Evolutionary conservation across 2,329 filamentous ascomycete genomes (phyloP), one percentile per base, ranked within the genome.

Genomic region (Fusarium sp.): DNA sequence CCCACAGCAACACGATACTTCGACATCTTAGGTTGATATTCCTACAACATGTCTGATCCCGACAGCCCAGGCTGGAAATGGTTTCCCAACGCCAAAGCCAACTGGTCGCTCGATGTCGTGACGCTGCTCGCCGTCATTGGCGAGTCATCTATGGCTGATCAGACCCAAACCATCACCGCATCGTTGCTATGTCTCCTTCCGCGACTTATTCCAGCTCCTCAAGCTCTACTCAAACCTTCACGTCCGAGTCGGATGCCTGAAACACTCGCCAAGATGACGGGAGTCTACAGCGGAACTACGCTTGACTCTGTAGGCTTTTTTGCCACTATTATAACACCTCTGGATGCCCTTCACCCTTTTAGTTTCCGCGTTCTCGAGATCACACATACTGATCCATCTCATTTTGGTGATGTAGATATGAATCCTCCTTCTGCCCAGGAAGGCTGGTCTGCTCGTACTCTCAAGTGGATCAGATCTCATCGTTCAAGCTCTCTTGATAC

Each of bases 111-210:
- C 44, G 87, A 89, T 70, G 86, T 88, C 44, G 86, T 89, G 58
- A 87, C 86, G 34, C 83, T 89, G 28, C 83, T 89, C 51, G 87
- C 87, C 61, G 85, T 89, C 69, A 86, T 89, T 56, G 87, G 87
- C 73, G 87, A 89, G 76, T 83, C 82, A 4, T 83, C 84, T 19
- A 86, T 89, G 62, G 81, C 83, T 42, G 83, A 85, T 61, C 86
- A 89, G 71, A 79, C 83, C 3, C 87, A 89, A 73, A 81, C 84
- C 49, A 83, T 88, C 63, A 88, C 86, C 3, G 83, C 86, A n/a
- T 86, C 85, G 11, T 80, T 82, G 62, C 80, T 86, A 32, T 87
- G 85, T 67, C 80, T 86, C 38, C 78, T 89, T 5, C 88, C 88
- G 26, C 83, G 87, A 47, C 82, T 89, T 50, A 82, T 89, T 26